Base-by-base conservation (phyloP, 2,329 filamentous ascomycete species). In the Bimuria novae-zelandiae region DNA sequence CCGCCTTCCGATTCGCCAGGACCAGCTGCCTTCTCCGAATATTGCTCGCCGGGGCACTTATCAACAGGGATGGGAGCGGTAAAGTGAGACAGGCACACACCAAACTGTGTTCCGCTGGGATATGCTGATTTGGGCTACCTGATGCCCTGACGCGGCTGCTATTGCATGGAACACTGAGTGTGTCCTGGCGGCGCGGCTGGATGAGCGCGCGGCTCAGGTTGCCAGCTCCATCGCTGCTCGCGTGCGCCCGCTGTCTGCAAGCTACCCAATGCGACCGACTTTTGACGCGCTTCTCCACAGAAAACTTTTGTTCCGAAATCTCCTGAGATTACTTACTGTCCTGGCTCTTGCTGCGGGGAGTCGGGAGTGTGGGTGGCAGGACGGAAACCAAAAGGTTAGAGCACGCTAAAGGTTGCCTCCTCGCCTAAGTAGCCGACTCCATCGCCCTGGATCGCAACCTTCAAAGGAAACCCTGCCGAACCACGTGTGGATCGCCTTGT, bases 331-430 rank as follows among this genome's bases (percentile, higher is more conserved):
- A 47, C 60, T 37, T 67, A 48, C 60, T 40, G 60, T 35, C 52
- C 60, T 58, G 60, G 59, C 54, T 64, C 63, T 62, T 64, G 68
- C 70, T 70, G 67, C 69, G 71, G 70, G 70, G 70, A 74, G 68
- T 61, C 67, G 69, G 70, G 68, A 70, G 47, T 57, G 68, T 67
- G 65, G 63, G 55, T 49, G 55, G 55, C 60, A 60, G 14, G 69
- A 67, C 63, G 64, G 56, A 52, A 55, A 57, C 56, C 60, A 50
- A 53, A 54, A 56, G n/a, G 32, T 57, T 62, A 54, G 61, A 57
- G 52, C n/a, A 53, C 69, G 61, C 70, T 71, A 70, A 32, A 29
- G 2, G 41, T 67, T 68, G 64, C 63, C 44, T n/a, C 6, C 16
- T 37, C 33, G 27, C 46, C 59, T 61, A 61, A 68, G 57, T 68